Evolutionary conservation across 495 filamentous ascomycete genomes (phyloP).

Genomic region (Geoglossum glabrum): DNA sequence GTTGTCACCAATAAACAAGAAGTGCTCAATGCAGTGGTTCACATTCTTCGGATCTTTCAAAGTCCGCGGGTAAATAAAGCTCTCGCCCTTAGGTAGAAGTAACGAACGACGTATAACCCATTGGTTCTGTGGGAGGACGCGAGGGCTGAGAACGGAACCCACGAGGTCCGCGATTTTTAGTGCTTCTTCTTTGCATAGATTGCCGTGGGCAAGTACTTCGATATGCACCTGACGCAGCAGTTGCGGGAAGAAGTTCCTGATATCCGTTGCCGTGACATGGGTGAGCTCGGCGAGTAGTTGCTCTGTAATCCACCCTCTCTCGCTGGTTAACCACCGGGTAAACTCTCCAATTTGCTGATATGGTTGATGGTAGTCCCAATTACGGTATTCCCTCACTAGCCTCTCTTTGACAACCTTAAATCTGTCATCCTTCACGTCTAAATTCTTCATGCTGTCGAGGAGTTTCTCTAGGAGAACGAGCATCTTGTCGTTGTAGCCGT

Average conservation of each 20-base stretch:
- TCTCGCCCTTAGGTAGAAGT: conserved; percentile 55
- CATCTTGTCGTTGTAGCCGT: conserved; percentile 94
- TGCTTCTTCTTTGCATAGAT: conserved; percentile 90
- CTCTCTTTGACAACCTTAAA: conserved; percentile 88
- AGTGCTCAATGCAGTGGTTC: conserved; percentile 92
- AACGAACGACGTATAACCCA: conserved; percentile 63
- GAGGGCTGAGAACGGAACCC: conserved; percentile 58
- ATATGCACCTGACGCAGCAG: conserved; percentile 69
- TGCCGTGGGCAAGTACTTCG: conserved; percentile 77
- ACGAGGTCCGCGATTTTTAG: conserved; percentile 67
- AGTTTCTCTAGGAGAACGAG: conserved; percentile 81
- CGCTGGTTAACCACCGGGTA: conserved; percentile 55
- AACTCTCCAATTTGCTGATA: conserved; percentile 83
- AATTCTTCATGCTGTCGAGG: conserved; percentile 63
- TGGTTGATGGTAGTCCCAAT: conserved; percentile 71
- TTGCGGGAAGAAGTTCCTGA: conserved; percentile 59
- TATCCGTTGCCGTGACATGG: conserved; percentile 48
- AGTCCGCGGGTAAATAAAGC: conserved; percentile 60
- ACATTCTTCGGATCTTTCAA: conserved; percentile 83
- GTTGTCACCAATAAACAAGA: conserved; percentile 58
- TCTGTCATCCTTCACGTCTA: conserved; percentile 62
- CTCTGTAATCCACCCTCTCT: conserved; percentile 61
- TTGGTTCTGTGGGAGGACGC: conserved; percentile 52
- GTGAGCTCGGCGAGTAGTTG: conserved; percentile 62
- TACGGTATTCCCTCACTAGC: conserved; percentile 49